Percentiles rank a stretch among this genome's conserved stretches.
These are phyloP conservation scores for Colletotrichum sp. DNA, from an alignment of 2,329 filamentous ascomycete species.

Conservation along the genomic window DNA sequence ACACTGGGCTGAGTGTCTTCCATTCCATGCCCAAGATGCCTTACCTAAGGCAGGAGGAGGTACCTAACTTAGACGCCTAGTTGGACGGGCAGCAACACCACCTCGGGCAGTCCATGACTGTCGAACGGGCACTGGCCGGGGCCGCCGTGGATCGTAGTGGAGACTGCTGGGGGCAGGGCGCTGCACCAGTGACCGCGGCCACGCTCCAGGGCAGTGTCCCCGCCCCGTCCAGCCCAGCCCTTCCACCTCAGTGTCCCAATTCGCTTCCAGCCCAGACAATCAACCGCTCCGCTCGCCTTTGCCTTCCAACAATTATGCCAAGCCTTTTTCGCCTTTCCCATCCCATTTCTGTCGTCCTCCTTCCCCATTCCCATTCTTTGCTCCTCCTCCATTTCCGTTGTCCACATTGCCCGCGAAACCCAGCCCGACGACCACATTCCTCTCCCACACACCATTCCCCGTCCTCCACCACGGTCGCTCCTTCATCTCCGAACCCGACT, in stretches of 20 bases:
- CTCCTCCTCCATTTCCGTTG: neutral
- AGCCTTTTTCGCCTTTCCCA: constrained; percentile 1
- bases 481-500: neutral
- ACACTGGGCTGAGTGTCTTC: neutral
- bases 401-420: neutral
- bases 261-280: neutral
- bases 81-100: neutral
- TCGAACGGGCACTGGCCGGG: neutral
- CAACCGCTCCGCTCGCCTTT: neutral
- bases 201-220: neutral
- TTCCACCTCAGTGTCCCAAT: neutral
- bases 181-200: neutral
- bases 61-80: neutral
- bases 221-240: neutral
- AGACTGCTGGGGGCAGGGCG: neutral
- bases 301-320: neutral
- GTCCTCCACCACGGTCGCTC: neutral
- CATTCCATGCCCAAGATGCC: neutral
- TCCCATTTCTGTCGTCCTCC: neutral
- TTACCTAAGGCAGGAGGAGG: neutral
- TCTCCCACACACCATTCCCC: neutral
- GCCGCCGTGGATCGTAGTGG: neutral
- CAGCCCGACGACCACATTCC: neutral
- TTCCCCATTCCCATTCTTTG: neutral
- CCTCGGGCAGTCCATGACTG: neutral